Evolutionary conservation across 441 rosid species (phyloP).

Genomic region (Gossypium schwendimanii): DNA sequence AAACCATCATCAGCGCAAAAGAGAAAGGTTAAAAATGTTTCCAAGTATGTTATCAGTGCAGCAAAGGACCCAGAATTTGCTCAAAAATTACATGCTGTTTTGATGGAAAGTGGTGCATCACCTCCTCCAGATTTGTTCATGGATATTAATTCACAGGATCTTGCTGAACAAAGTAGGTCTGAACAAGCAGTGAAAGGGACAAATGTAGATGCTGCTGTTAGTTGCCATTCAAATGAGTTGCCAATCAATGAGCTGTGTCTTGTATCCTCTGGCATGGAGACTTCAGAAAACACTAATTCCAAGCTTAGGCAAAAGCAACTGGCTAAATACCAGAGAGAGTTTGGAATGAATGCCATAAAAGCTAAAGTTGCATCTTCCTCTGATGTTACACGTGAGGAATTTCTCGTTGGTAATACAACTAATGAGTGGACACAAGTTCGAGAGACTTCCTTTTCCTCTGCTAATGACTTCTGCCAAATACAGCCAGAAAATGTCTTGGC

Average conservation of each 20-base stretch:
- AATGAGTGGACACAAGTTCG: constrained; percentile 24
- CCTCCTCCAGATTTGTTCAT: constrained; percentile 82
- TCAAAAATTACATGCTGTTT: constrained; percentile 82
- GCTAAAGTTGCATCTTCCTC: constrained; percentile 29
- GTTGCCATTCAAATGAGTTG: constrained; percentile 27
- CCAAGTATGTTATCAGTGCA: constrained; percentile 78
- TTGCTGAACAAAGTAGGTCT: constrained; percentile 30
- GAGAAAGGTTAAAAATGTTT: constrained; percentile 77
- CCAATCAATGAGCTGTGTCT: constrained; percentile 21
- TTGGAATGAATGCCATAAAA: constrained; percentile 25
- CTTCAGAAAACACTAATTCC: constrained; percentile 17
- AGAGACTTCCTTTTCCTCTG: constrained; percentile 21
- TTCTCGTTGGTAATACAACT: constrained; percentile 23
- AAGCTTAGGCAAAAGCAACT: constrained; percentile 29
- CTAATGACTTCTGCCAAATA: constrained; percentile 36
- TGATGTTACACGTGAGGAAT: constrained; percentile 27
- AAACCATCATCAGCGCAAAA: constrained; percentile 60
- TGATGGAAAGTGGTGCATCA: constrained; percentile 87
- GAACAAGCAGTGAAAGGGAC: constrained; percentile 32
- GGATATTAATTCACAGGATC: constrained; percentile 45
- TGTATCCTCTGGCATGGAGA: constrained; percentile 18
- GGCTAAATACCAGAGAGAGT: constrained; percentile 35
- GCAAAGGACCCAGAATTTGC: constrained; percentile 93
- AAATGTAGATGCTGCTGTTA: constrained; percentile 23
- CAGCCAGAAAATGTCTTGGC: constrained; percentile 28